Conservation (phyloP, 306 rosid species). For the Mimosa pudica region DNA sequence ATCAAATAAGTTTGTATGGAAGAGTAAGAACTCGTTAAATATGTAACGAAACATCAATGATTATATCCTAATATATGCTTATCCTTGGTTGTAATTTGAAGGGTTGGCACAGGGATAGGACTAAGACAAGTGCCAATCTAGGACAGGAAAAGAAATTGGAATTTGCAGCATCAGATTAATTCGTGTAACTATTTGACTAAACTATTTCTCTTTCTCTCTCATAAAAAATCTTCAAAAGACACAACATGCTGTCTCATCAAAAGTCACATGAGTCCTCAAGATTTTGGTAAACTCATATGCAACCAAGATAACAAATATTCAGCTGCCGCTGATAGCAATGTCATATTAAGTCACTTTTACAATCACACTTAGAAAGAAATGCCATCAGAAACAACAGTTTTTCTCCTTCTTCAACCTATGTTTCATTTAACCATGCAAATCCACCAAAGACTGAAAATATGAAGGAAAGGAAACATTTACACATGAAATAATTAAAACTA, state of each 20-base stretch:
- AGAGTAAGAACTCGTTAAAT: neutral
- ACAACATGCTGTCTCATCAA: neutral
- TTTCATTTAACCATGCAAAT: slow-evolving; percentile 25
- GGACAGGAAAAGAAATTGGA: slow-evolving; percentile 1
- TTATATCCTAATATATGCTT: neutral
- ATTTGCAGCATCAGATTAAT: neutral
- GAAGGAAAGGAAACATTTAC: slow-evolving; percentile 12
- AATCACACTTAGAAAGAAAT: slow-evolving; percentile 14
- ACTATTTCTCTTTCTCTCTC: neutral
- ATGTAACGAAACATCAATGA: slow-evolving; percentile 6
- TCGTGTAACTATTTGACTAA: neutral
- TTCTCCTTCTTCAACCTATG: neutral
- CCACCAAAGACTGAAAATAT: slow-evolving; percentile 5
- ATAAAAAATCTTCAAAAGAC: neutral
- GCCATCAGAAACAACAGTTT: neutral
- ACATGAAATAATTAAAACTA: neutral
- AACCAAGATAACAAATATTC: slow-evolving; percentile 3
- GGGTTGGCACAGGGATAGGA: neutral
- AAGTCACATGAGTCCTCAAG: neutral
- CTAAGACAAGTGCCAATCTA: neutral
- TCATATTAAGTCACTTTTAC: slow-evolving; percentile 8
- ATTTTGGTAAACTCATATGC: neutral
- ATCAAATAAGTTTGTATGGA: neutral
- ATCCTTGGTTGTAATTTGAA: neutral
- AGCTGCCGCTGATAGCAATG: neutral